Evolutionary conservation across 306 rosid genomes (phyloP).

Genomic region (Luffa acutangula): DNA sequence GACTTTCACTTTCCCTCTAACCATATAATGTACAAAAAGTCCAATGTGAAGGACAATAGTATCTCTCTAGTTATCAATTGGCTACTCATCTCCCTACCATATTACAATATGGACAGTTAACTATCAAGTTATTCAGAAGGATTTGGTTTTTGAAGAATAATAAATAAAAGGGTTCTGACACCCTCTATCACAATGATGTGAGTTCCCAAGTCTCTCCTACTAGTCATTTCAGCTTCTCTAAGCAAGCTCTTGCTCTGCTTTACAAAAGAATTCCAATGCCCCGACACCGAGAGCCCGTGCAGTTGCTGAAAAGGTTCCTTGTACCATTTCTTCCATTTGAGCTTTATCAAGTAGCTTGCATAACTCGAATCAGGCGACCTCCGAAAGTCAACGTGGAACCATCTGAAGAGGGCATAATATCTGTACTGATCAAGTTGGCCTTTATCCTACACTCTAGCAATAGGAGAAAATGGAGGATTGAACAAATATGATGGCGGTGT

Average conservation of each 20-base stretch:
- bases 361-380: conserved; percentile 3
- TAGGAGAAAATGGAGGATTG: conserved; percentile 82
- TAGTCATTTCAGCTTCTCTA: conserved; percentile 11
- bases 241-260: conserved; percentile 12
- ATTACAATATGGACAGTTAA: conserved; percentile 43
- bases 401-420: conserved; percentile 5
- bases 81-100: conserved; percentile 22
- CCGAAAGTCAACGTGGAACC: conserved; percentile 1
- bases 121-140: conserved; percentile 8
- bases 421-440: neutral
- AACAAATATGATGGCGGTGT: conserved; percentile 44
- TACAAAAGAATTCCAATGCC: neutral
- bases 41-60: conserved; percentile 3
- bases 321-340: conserved; percentile 8
- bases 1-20: neutral
- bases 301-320: neutral
- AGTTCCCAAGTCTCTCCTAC: conserved; percentile 13
- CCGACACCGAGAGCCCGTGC: neutral
- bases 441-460: conserved; percentile 30
- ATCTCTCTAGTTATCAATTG: neutral
- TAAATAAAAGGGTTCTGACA: conserved; percentile 24
- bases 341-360: conserved; percentile 6
- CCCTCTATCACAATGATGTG: conserved; percentile 8
- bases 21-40: conserved; percentile 1
- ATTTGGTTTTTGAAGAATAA: conserved; percentile 4